Percentiles rank a stretch among this genome's conserved stretches.
These are phyloP conservation scores for Trichoderma sp. DNA, from an alignment of 2,329 filamentous ascomycete genomes.

Conservation along the genomic window DNA sequence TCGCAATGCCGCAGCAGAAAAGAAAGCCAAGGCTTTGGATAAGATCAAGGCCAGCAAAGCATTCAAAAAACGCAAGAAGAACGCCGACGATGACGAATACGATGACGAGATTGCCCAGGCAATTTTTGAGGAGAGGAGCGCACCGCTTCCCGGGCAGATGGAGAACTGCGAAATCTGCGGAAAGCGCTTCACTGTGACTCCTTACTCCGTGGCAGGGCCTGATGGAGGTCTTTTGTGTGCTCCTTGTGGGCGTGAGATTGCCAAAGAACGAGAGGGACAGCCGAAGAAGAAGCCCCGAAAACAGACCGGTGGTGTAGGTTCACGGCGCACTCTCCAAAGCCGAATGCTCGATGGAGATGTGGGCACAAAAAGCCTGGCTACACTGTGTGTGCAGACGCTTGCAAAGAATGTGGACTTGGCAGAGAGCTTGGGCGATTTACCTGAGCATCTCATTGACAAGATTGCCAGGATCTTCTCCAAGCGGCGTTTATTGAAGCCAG, in stretches of 20 bases:
- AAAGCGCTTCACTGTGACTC: conserved; percentile 90
- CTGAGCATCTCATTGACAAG: conserved; percentile 59
- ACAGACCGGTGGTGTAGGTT: conserved; percentile 57
- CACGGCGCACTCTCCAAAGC: conserved; percentile 78
- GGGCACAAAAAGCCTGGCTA: conserved; percentile 70
- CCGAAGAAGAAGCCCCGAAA: conserved; percentile 53
- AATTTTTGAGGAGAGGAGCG: conserved; percentile 52
- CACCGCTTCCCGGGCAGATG: conserved; percentile 78
- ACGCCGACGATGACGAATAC: conserved; percentile 37
- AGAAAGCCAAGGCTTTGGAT: conserved; percentile 58
- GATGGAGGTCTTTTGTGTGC: conserved; percentile 85
- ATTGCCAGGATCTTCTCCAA: conserved; percentile 65
- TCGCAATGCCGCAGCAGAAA: conserved; percentile 50
- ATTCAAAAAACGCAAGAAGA: conserved; percentile 61
- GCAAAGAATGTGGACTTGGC: conserved; percentile 66
- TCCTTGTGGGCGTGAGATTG: conserved; percentile 76
- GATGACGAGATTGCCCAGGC: conserved; percentile 56
- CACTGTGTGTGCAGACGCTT: conserved; percentile 64
- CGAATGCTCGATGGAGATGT: conserved; percentile 77
- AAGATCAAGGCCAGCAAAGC: conserved; percentile 66
- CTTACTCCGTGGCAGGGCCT: conserved; percentile 81
- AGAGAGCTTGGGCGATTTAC: conserved; percentile 64
- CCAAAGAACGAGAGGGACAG: conserved; percentile 59
- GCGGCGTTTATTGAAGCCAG: conserved; percentile 57
- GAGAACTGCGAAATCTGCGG: conserved; percentile 84